Conservation (phyloP, 75 land plant species). For the Cunninghamia lanceolata region DNA sequence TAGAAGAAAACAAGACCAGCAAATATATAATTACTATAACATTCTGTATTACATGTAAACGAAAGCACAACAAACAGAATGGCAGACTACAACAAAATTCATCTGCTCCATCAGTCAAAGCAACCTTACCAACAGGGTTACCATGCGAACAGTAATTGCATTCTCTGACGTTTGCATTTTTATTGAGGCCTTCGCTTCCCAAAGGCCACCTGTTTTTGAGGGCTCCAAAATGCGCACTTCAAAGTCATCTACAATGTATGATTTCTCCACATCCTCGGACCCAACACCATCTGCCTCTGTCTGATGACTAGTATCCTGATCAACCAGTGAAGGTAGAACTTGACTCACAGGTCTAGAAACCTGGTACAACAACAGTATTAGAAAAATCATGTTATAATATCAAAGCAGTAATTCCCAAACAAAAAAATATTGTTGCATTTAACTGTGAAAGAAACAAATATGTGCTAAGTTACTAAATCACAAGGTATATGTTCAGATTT, state of each 20-base stretch:
- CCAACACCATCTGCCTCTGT: slow-evolving; percentile 46
- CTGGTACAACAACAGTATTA: slow-evolving; percentile 31
- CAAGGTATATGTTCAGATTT: no score
- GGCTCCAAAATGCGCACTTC: slow-evolving; percentile 91
- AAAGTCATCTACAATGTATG: slow-evolving; percentile 82
- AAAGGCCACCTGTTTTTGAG: slow-evolving; percentile 66
- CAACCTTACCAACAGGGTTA: slow-evolving; percentile 69
- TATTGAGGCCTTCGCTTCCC: slow-evolving; percentile 82
- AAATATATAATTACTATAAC: neutral
- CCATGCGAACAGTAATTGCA: slow-evolving; percentile 88
- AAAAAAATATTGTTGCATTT: neutral
- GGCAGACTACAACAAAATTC: neutral
- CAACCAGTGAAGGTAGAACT: slow-evolving; percentile 62
- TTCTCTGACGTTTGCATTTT: slow-evolving; percentile 88
- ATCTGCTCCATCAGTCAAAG: neutral
- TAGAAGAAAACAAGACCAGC: neutral
- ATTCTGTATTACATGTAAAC: neutral
- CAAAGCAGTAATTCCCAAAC: neutral
- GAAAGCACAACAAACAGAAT: neutral
- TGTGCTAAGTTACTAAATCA: neutral
- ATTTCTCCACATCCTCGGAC: slow-evolving; percentile 65
- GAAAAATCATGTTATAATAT: neutral
- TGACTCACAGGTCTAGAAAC: slow-evolving; percentile 70
- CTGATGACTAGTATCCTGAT: slow-evolving; percentile 58
- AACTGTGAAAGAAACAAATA: neutral